These are phyloP conservation scores for Grosmannia penicillata DNA, from an alignment of 2,329 filamentous ascomycete genomes.

Conservation along the genomic window DNA sequence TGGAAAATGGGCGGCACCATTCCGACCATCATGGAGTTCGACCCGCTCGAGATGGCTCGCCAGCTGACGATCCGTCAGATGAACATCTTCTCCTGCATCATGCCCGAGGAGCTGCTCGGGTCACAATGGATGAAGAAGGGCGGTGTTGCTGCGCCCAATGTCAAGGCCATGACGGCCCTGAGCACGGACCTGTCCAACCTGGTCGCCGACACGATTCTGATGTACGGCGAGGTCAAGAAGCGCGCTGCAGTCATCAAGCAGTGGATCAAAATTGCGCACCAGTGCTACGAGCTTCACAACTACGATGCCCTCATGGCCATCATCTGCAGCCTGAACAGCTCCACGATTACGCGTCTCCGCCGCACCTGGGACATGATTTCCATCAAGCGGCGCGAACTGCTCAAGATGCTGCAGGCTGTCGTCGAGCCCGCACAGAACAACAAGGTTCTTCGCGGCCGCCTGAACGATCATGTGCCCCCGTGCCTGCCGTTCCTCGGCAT, in stretches of 20 bases:
- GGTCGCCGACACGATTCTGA: constrained; percentile 83
- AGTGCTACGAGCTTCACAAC: constrained; percentile 80
- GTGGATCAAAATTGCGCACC: constrained; percentile 89
- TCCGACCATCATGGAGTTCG: constrained; percentile 76
- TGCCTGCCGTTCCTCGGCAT: constrained; percentile 93
- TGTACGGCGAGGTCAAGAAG: constrained; percentile 82
- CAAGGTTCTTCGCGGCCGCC: constrained; percentile 64
- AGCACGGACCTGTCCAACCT: constrained; percentile 88
- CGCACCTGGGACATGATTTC: constrained; percentile 88
- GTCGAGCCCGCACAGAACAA: constrained; percentile 88
- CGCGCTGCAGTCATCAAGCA: constrained; percentile 85
- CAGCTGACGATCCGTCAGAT: constrained; percentile 91
- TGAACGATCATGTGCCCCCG: constrained; percentile 76
- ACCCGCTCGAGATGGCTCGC: constrained; percentile 76
- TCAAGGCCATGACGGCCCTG: constrained; percentile 83
- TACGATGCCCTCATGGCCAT: constrained; percentile 97
- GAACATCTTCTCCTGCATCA: constrained; percentile 76
- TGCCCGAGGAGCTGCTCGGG: constrained; percentile 80
- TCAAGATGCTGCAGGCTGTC: constrained; percentile 68
- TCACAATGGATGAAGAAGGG: constrained; percentile 90
- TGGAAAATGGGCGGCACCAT: constrained; percentile 55
- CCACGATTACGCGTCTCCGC: constrained; percentile 74
- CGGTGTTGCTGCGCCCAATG: constrained; percentile 67
- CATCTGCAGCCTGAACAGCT: constrained; percentile 84
- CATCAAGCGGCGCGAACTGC: constrained; percentile 62